A percentile compares a stretch with the other conserved stretches of the same genome.
These are phyloP conservation scores for Rhododendron kiyosumense DNA, from an alignment of 148 eudicot genomes.

Conservation along the genomic window DNA sequence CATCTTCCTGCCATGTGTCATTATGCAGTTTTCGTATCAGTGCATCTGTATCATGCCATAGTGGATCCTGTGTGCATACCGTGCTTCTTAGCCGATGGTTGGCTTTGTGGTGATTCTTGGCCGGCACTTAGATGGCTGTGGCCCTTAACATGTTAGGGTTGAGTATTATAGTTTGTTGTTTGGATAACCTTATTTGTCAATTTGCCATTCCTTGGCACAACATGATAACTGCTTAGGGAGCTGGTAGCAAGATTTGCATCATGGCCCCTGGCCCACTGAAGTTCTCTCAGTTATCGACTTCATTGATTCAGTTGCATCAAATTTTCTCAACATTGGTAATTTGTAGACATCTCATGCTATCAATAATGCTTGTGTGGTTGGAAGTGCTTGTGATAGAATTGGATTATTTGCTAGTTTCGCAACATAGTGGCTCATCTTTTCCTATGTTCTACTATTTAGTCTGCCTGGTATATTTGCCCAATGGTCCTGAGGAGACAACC, in stretches of 20 bases:
- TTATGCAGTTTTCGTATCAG: not conserved
- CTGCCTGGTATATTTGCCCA: not conserved
- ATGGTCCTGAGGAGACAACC: not conserved
- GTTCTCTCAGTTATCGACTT: not conserved
- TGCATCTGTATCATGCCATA: not conserved
- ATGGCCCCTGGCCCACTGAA: not conserved
- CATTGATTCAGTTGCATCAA: not conserved
- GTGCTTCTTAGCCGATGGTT: not conserved
- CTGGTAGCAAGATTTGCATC: not conserved
- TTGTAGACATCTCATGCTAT: not conserved
- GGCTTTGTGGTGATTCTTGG: not conserved
- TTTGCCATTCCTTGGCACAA: not conserved
- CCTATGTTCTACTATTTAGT: not conserved
- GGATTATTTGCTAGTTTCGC: not conserved
- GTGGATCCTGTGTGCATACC: not conserved
- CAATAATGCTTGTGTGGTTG: not conserved
- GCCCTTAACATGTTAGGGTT: not conserved
- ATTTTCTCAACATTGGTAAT: not conserved
- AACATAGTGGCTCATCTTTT: conserved; percentile 3
- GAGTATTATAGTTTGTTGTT: not conserved
- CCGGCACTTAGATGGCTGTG: not conserved
- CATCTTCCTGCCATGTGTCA: not conserved
- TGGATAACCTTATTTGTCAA: not conserved
- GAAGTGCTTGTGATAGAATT: not conserved
- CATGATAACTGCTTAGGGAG: not conserved